A percentile compares a stretch with the other conserved stretches of the same genome.
Conservation (phyloP, 2,329 filamentous ascomycete species). For the Calonectria honghensis region DNA sequence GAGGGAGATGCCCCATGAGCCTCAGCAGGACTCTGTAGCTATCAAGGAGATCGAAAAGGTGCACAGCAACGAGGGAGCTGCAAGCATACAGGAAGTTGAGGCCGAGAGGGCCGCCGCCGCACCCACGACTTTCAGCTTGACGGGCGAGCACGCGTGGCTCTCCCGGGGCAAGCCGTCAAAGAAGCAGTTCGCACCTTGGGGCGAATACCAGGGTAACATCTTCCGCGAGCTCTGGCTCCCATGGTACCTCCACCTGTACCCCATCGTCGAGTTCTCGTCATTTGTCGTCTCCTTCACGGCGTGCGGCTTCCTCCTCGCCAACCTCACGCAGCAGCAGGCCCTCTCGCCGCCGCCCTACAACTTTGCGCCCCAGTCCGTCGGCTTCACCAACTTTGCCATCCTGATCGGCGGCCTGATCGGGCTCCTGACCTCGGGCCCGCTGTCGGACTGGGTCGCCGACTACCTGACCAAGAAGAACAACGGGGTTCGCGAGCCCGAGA, state of each 20-base stretch:
- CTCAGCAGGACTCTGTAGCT: neutral
- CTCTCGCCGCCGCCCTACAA: slow-evolving; percentile 32
- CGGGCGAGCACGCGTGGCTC: slow-evolving; percentile 31
- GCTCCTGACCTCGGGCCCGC: slow-evolving; percentile 33
- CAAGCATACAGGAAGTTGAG: slow-evolving; percentile 27
- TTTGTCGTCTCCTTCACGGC: slow-evolving; percentile 36
- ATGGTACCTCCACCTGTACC: slow-evolving; percentile 35
- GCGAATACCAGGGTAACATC: slow-evolving; percentile 30
- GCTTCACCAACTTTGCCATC: slow-evolving; percentile 40
- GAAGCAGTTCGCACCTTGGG: slow-evolving; percentile 31
- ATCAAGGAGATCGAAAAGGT: slow-evolving; percentile 21
- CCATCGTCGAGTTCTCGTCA: slow-evolving; percentile 36
- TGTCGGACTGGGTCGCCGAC: slow-evolving; percentile 37
- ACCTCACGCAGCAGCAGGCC: slow-evolving; percentile 39
- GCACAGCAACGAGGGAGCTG: slow-evolving; percentile 28
- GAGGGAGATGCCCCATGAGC: slow-evolving; percentile 6
- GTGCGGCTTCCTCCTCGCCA: slow-evolving; percentile 37
- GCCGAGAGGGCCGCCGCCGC: neutral
- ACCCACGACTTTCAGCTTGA: neutral
- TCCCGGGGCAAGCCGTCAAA: slow-evolving; percentile 38
- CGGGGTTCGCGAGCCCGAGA: slow-evolving; percentile 36
- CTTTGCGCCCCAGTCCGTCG: slow-evolving; percentile 33
- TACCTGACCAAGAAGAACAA: slow-evolving; percentile 39
- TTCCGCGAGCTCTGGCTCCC: slow-evolving; percentile 39
- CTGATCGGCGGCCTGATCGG: slow-evolving; percentile 34